A percentile compares a stretch with the other conserved stretches of the same genome.
Evolutionary conservation across 2,329 filamentous ascomycete genomes (phyloP).

Genomic region (Cladophialophora exuberans): DNA sequence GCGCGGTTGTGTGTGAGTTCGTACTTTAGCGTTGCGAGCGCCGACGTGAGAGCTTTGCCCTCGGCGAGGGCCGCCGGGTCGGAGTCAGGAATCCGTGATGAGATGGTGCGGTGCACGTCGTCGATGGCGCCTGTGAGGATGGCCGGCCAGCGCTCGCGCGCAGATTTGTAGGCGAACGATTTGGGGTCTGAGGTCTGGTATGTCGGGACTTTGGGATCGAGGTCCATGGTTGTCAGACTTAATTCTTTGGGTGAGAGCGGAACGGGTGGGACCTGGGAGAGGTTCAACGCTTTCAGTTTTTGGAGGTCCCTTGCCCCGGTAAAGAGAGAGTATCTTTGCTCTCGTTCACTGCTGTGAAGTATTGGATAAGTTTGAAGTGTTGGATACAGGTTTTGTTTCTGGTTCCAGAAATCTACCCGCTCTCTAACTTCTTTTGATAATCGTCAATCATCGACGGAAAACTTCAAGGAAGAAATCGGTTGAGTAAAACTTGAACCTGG

Average conservation of each 20-base stretch:
- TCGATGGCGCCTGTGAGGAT: conserved; percentile 94
- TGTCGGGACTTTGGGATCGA: conserved; percentile 66
- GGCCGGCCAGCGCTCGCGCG: conserved; percentile 85
- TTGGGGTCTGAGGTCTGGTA: conserved; percentile 79
- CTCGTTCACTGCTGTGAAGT: too few relatives aligned
- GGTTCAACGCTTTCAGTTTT: too few relatives aligned
- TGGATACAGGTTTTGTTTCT: too few relatives aligned
- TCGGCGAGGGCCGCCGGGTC: conserved; percentile 67
- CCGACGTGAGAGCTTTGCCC: conserved; percentile 82
- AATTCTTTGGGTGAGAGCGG: too few relatives aligned
- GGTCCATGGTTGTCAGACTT: conserved; percentile 75
- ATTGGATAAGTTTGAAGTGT: too few relatives aligned
- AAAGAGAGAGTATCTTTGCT: too few relatives aligned
- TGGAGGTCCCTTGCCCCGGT: too few relatives aligned
- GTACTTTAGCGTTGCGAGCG: conserved; percentile 84
- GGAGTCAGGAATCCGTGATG: conserved; percentile 55
- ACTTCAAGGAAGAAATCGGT: not conserved
- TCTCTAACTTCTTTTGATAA: too few relatives aligned
- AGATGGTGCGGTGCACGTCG: conserved; percentile 74
- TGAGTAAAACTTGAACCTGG: conserved; percentile 24
- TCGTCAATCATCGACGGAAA: too few relatives aligned
- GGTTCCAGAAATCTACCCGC: too few relatives aligned
- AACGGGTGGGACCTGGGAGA: too few relatives aligned
- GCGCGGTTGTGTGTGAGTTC: conserved; percentile 85
- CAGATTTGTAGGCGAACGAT: conserved; percentile 86